Base-by-base conservation (phyloP, 148 eudicot genomes). In the Suaeda aralocaspica region DNA sequence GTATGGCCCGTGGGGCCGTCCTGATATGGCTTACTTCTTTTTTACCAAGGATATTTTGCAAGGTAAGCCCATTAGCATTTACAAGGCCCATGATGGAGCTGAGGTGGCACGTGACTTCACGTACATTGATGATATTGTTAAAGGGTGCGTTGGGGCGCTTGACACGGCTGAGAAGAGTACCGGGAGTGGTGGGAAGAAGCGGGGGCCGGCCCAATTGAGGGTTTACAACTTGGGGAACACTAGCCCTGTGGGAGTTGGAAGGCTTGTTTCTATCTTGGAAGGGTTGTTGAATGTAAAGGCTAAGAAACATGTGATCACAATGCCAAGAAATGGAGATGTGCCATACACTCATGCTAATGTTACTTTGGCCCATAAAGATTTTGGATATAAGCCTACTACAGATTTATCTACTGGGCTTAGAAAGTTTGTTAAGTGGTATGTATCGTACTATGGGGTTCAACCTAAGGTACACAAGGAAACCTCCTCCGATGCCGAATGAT, bases 81-180 rank as follows among this genome's bases (percentile, higher is more conserved):
- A 92, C 77, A 79, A 85, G 74, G 80, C 98, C 1, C 80, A 77
- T 18, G 92, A 85, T 14, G 89, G 86, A 2, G 70, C 69, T 1
- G 90, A 83, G 75, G 98, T 93, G 77, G 96, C 96, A 66, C 96
- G 96, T 72, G 98, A 93, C 78, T 93, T 93, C 80, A 93, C 98
- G 49, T 93, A 80, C 81, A 87, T 90, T 6, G 98, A 93, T 34
- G 98, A 93, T 22, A 69, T 93, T 0, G 96, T 93, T 21, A 90
- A 85, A 24, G 98, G 98, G 10, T 90, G 98, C 18, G 2, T 90
- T 0, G 98, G 98, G 15, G 90, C 98, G 29, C 72, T 93, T 15
- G 98, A 93, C 77, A 90, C 98, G 53, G 98, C 98, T 9, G 83
- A 87, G 82, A 93, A 93, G 84, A 93, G 98, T 53, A 93, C 98